Evolutionary conservation across 2,329 filamentous ascomycete genomes (phyloP).

Genomic region (Fusarium nygamai): DNA sequence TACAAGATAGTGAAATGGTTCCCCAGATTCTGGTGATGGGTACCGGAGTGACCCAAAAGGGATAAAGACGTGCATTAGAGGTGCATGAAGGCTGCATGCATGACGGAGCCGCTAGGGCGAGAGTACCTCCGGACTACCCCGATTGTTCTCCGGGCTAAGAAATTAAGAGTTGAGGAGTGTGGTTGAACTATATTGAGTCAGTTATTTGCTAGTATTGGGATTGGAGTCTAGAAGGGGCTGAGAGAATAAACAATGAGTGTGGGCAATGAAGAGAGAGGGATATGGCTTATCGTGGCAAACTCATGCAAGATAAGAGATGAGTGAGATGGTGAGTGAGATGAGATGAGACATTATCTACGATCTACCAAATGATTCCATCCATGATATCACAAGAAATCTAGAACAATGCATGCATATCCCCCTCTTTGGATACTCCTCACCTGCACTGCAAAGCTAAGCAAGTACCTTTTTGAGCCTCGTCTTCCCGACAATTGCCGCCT

Average conservation of each 20-base stretch:
- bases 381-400: slow-evolving; percentile 20
- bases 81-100: slow-evolving; percentile 16
- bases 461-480: slow-evolving; percentile 26
- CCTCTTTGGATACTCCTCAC: slow-evolving; percentile 23
- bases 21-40: slow-evolving; percentile 36
- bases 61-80: slow-evolving; percentile 30
- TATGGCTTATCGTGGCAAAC: neutral
- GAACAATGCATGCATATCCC: slow-evolving; percentile 7
- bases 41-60: slow-evolving; percentile 35
- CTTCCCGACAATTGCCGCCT: slow-evolving; percentile 37
- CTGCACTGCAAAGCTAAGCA: neutral
- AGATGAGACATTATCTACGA: neutral
- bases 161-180: neutral
- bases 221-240: neutral
- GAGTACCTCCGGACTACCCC: slow-evolving; percentile 24
- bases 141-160: slow-evolving; percentile 4
- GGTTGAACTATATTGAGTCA: slow-evolving; percentile 12
- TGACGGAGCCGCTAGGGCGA: slow-evolving; percentile 5
- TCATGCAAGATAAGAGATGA: neutral
- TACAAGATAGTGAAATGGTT: neutral
- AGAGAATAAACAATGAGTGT: neutral
- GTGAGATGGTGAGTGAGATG: neutral
- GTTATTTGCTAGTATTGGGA: neutral
- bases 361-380: slow-evolving; percentile 17
- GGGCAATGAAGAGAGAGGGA: neutral